Base-by-base conservation (phyloP, 2,329 filamentous ascomycete species). In the Diaporthe amygdali region DNA sequence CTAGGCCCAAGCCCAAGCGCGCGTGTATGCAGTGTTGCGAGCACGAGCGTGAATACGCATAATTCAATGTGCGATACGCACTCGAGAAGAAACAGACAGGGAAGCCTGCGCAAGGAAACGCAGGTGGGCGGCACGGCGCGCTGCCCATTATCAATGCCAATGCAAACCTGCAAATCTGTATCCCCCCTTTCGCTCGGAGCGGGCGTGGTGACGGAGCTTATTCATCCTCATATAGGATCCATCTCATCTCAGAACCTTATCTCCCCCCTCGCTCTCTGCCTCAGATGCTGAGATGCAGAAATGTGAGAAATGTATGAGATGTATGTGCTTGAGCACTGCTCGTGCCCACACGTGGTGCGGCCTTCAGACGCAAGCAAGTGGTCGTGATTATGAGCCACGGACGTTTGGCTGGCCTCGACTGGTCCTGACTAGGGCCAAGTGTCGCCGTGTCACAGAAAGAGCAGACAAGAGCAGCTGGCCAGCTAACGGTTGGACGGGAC, bases 191-290 rank as follows among this genome's bases (percentile, higher is more conserved):
- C 56, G 41, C 54, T 30, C 34, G 17, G 54, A 17, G 22, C 54
- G 54, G 54, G 15, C n/a, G 14, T 59, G 55, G 20, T 49, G 44
- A 37, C 59, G 44, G 59, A 49, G 44, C 59, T 49, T 64, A 49
- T 25, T 49, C 44, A 49, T 64, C 44, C 59, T 64, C n/a, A 20
- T n/a, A 32, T 37, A 20, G 27, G 41, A 49, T 49, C 56, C 63
- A 66, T 66, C 63, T 66, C 63, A 66, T 66, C 63, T 66, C 63
- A 66, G 46, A 51, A 54, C 37, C 63, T 66, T 66, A 44, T 66
- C 49, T 44, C 63, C 46, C 63, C 37, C 22, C 37, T 17, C 34
- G 44, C 37, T 41, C 30, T 34, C 59, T 64, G 59, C 37, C 15
- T 49, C 27, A 64, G 41, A 63, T 25, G 41, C 27, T n/a, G 20